Base-by-base conservation (phyloP, 106 monocot species). In the Platanthera guangdongensis region DNA sequence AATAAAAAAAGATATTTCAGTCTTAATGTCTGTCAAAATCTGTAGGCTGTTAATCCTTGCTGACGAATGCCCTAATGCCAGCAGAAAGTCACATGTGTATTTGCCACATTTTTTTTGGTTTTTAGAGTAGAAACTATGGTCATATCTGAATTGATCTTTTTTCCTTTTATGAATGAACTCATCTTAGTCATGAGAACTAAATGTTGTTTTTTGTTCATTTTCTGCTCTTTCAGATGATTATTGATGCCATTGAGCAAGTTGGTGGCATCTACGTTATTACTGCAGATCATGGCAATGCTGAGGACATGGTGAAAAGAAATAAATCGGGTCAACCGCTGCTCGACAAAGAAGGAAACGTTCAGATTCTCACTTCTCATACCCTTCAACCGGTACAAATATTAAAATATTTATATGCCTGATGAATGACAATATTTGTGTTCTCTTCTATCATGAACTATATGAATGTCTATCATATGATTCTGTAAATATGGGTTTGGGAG, bases 261-360 rank as follows among this genome's bases (percentile, higher is more conserved):
- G 89, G 85, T 72, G 87, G 88, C 32, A 83, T 92, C 32, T 89
- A 86, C 80, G 75, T 91, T 48, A 84, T 91, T 70, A 91, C 88
- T 52, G 88, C 91, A 47, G 91, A 91, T 76, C 91, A 91, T 88
- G 91, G 91, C 57, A 92, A 90, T 67, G 89, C 89, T 22, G 85
- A 90, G 64, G 87, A 92, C 65, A 84, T 92, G 92, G 89, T 87
- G 28, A 90, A 89, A 75, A 89, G 85, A 52, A 74, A 78, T 80
- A 92, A 92, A 79, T 65, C 85, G 28, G 87, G 92, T 21, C 73
- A 82, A 67, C 83, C 88, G 2, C 76, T 57, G 3, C 76, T 82
- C 14, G 64, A 25, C 10, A 88, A 88, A 80, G 51, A 53, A 8
- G 89, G 92, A 8, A 78, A 83, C 0, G 79, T 87, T 77, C 88